A percentile compares a stretch with the other conserved stretches of the same genome.
Conservation (phyloP, 257 asterid species). For the Gardenia jasminoides region DNA sequence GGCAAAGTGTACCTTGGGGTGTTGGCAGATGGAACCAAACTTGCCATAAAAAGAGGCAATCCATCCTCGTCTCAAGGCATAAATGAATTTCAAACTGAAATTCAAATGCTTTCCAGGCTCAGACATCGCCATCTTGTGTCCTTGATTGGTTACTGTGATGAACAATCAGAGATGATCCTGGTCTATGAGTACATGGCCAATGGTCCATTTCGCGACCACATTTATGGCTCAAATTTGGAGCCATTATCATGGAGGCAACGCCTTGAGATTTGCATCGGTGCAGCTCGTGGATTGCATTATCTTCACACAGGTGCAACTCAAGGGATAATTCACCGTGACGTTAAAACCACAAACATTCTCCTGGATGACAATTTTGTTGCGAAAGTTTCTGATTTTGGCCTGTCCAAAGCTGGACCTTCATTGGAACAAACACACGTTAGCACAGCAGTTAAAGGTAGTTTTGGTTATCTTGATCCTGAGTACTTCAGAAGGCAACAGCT, state of each 20-base stretch:
- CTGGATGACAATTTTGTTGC: slow-evolving; percentile 67
- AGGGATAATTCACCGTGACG: slow-evolving; percentile 87
- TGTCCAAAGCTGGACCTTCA: slow-evolving; percentile 84
- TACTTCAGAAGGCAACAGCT: slow-evolving; percentile 89
- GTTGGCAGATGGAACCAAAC: slow-evolving; percentile 54
- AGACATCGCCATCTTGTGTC: slow-evolving; percentile 90
- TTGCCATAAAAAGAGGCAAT: slow-evolving; percentile 86
- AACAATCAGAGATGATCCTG: slow-evolving; percentile 78
- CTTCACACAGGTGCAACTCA: slow-evolving; percentile 95
- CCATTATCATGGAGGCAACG: slow-evolving; percentile 75
- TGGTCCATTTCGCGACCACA: slow-evolving; percentile 81
- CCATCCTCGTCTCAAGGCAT: slow-evolving; percentile 85
- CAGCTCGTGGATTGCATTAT: slow-evolving; percentile 88
- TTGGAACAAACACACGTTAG: slow-evolving; percentile 92
- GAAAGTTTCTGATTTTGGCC: slow-evolving; percentile 87
- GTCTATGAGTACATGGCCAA: slow-evolving; percentile 83
- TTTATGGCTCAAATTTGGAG: slow-evolving; percentile 58
- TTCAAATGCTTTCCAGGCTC: slow-evolving; percentile 73
- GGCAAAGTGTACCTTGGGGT: slow-evolving; percentile 86
- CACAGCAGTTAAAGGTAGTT: slow-evolving; percentile 95
- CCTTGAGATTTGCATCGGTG: slow-evolving; percentile 86
- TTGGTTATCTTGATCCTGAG: slow-evolving; percentile 93
- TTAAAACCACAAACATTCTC: slow-evolving; percentile 84
- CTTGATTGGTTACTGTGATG: slow-evolving; percentile 82
- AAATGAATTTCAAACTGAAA: slow-evolving; percentile 82